phyloP scores from a whole-genome alignment of 495 filamentous ascomycete species.

The Tuber magnatum region DNA sequence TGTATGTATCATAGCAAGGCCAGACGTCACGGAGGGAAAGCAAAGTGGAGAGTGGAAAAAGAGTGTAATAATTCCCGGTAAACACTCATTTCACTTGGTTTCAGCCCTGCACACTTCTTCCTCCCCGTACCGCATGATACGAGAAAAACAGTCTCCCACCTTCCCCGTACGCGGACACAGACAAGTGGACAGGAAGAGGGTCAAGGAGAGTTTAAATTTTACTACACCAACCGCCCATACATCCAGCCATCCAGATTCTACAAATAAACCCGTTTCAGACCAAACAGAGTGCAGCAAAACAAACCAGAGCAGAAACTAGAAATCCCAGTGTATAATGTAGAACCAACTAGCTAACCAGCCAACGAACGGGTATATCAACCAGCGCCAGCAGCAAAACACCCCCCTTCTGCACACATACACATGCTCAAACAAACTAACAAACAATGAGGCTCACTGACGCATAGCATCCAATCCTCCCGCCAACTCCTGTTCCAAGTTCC shows the following conservation, averaged over 20 bases:
- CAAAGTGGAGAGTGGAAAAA: background rate
- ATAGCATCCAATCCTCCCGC: slow-evolving; percentile 69
- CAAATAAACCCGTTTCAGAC: background rate
- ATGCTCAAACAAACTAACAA: slow-evolving; percentile 12
- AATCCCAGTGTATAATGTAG: slow-evolving; percentile 3
- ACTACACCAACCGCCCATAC: background rate
- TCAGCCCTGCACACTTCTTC: background rate
- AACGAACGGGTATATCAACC: slow-evolving; percentile 4
- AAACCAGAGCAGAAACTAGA: background rate
- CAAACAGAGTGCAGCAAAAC: background rate
- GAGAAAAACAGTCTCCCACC: background rate
- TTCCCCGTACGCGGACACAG: background rate
- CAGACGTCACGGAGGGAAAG: background rate
- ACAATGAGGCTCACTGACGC: slow-evolving; percentile 34
- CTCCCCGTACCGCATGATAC: background rate
- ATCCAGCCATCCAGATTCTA: background rate
- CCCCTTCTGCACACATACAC: slow-evolving; percentile 9
- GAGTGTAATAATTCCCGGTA: background rate
- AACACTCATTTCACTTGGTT: background rate
- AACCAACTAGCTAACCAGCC: background rate
- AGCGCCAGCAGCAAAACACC: background rate
- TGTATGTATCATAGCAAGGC: no score
- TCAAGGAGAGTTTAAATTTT: background rate
- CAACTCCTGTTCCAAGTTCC: slow-evolving; percentile 72
- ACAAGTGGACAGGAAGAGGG: background rate